Conservation (phyloP, 371 early-diverging fungal species). For the Blakeslea trispora region DNA sequence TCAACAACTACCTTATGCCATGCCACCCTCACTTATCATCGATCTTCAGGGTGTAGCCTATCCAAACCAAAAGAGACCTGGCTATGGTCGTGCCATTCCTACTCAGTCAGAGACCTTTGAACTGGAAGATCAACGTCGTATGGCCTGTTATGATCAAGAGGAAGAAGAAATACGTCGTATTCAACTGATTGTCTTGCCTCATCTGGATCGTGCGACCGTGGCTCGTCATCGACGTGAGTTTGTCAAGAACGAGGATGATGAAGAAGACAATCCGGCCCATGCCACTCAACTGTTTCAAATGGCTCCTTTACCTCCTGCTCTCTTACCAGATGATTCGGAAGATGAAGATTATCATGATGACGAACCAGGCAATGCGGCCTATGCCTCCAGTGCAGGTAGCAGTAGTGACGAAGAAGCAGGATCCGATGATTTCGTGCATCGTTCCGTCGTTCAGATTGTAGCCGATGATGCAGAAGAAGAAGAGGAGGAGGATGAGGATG, state of each 20-base stretch:
- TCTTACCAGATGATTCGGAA: constrained; percentile 58
- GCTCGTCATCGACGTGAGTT: constrained; percentile 45
- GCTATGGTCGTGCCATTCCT: constrained; percentile 62
- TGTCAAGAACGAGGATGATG: constrained; percentile 52
- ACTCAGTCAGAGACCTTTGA: constrained; percentile 54
- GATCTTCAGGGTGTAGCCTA: constrained; percentile 73
- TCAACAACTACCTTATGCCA: constrained; percentile 67
- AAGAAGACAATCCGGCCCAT: constrained; percentile 51
- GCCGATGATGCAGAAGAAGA: constrained; percentile 26
- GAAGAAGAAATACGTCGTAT: constrained; percentile 38
- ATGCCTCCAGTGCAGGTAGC: constrained; percentile 9
- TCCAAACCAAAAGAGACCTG: constrained; percentile 61
- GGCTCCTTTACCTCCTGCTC: constrained; percentile 27
- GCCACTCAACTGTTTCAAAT: constrained; percentile 49
- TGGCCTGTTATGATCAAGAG: constrained; percentile 49
- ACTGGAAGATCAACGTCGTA: constrained; percentile 43
- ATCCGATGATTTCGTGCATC: constrained; percentile 26
- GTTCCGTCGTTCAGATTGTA: neutral
- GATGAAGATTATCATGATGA: constrained; percentile 63
- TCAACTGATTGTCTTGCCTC: constrained; percentile 31
- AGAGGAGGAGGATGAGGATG: constrained; percentile 9
- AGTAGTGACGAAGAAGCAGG: constrained; percentile 29
- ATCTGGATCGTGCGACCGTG: constrained; percentile 49
- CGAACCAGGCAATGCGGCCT: constrained; percentile 13
- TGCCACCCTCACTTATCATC: constrained; percentile 62